Evolutionary conservation across 202 grass and related monocot genomes (phyloP), one percentile per base, ranked within the genome.

Genomic region (Carex sylvatica): DNA sequence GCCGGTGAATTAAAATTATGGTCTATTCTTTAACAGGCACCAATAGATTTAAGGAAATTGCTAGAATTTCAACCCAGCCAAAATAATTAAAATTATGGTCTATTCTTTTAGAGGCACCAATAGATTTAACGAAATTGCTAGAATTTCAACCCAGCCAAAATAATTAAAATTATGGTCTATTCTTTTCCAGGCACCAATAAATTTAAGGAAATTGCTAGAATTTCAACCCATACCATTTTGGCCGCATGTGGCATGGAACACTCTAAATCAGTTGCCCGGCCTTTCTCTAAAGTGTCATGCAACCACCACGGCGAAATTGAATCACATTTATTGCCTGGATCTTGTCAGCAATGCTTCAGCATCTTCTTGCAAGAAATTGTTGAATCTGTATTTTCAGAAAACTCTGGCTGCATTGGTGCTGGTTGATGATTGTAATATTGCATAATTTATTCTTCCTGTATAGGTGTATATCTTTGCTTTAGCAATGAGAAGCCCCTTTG

Each of bases 201-300:
- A 63, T 97, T 93, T 78, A 94, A 94, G 70, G 88, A 97, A 90
- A 84, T 88, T 58, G 95, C 95, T 58, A 88, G 95, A 68, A 74
- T 87, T 85, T 83, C 87, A 19, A 98, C 95, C 4, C 95, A 98
- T 70, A 89, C 85, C 0, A 84, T 98, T 6, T 84, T 98, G 78
- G 92, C 95, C 2, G 86, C 92, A 54, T 98, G 82, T 0, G 88
- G 89, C 36, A 85, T 95, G 66, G 84, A 93, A 67, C 88, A 93
- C 74, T 86, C 90, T 0, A 64, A 67, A 59, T 84, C 75, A 1
- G 36, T 30, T 53, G 89, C 79, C 74, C 71, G 85, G 36, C 16
- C 83, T 14, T 65, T 90, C 53, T 35, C 87, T 10, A 88, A 51
- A 86, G 70, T 81, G 0, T 12, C 79, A 2, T 98, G 95, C 84